Conservation (phyloP, 1,139 yeast genomes). For the Pichia sp. region DNA sequence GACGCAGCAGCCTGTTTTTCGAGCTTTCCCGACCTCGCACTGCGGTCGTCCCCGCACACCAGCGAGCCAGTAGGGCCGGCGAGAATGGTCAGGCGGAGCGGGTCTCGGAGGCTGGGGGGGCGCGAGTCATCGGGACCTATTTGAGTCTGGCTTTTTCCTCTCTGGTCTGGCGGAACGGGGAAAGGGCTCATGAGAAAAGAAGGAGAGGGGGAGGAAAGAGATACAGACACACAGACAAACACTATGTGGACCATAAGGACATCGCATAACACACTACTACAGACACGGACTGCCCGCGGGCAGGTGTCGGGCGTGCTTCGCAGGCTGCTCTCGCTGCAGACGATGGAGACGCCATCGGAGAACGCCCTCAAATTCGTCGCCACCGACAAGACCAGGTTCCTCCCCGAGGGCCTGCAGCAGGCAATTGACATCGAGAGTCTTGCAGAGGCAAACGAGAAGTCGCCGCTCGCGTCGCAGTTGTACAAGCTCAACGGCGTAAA, state of each 20-base stretch:
- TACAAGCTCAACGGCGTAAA: slow-evolving; percentile 83
- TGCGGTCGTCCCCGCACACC: neutral
- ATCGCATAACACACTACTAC: neutral
- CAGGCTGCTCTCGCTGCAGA: slow-evolving; percentile 36
- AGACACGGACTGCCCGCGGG: neutral
- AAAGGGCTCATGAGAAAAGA: too few relatives aligned
- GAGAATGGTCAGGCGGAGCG: neutral
- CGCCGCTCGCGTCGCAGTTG: slow-evolving; percentile 77
- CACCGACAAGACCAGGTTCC: slow-evolving; percentile 39
- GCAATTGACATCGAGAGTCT: slow-evolving; percentile 55
- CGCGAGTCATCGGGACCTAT: neutral
- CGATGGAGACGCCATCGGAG: slow-evolving; percentile 81
- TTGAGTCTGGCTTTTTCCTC: neutral
- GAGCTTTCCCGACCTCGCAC: neutral
- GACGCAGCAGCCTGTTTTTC: neutral
- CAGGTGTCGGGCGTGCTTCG: neutral
- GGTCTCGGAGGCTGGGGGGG: neutral
- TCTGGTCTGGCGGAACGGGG: too few relatives aligned
- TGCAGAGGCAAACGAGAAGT: slow-evolving; percentile 63
- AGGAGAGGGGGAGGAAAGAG: too few relatives aligned
- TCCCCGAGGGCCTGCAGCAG: slow-evolving; percentile 62
- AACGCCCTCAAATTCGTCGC: slow-evolving; percentile 81
- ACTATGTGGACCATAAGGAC: neutral
- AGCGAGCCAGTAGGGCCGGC: neutral
- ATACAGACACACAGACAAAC: neutral